Percentiles rank a stretch among this genome's conserved stretches.
These are phyloP conservation scores for Cruciata laevipes DNA, from an alignment of 257 asterid species.

Conservation along the genomic window DNA sequence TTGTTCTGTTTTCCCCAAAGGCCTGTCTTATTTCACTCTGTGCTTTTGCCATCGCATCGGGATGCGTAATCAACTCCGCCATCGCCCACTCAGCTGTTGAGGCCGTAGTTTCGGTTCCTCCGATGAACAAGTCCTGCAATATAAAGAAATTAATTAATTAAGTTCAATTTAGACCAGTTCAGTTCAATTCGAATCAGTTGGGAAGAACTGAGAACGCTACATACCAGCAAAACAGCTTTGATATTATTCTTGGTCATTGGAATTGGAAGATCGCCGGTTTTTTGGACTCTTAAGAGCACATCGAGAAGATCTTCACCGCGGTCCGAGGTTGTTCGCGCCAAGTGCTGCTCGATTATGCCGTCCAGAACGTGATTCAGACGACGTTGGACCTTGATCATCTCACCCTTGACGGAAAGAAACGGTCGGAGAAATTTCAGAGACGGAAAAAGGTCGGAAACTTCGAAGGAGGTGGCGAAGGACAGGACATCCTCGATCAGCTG, in stretches of 20 bases:
- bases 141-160: too few relatives aligned
- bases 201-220: too few relatives aligned
- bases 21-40: neutral
- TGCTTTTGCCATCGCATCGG: neutral
- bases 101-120: conserved; percentile 8
- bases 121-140: conserved; percentile 1
- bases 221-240: neutral
- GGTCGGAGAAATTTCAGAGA: neutral
- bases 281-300: neutral
- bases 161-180: too few relatives aligned
- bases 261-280: neutral
- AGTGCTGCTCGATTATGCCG: too few relatives aligned
- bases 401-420: too few relatives aligned
- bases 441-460: neutral
- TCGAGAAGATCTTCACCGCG: neutral
- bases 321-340: too few relatives aligned
- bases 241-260: neutral
- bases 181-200: too few relatives aligned
- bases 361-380: too few relatives aligned
- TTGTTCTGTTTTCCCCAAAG: neutral
- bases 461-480: neutral
- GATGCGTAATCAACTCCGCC: neutral
- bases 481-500: neutral
- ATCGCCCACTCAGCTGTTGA: neutral
- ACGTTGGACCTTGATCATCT: too few relatives aligned